These are phyloP conservation scores for Ensete ventricosum DNA, from an alignment of 176 grass and related monocot species.

Conservation along the genomic window DNA sequence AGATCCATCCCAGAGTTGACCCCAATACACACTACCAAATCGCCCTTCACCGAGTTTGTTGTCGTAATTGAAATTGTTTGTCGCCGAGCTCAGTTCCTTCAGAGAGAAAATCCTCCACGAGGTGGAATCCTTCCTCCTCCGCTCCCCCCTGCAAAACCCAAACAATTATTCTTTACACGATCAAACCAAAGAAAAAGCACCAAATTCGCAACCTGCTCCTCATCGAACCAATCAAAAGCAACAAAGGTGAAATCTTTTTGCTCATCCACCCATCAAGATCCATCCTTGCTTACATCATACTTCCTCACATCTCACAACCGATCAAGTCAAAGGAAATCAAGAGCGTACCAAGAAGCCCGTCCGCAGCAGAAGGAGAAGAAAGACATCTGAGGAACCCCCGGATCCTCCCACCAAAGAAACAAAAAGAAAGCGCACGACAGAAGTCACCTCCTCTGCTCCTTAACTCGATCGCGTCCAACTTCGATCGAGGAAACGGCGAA, in stretches of 20 bases:
- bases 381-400: neutral
- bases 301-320: neutral
- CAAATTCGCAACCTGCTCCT: neutral
- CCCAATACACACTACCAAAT: conserved; percentile 19
- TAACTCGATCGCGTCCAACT: neutral
- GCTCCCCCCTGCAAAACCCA: neutral
- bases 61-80: conserved; percentile 16
- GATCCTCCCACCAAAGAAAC: neutral
- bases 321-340: neutral
- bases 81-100: conserved; percentile 12
- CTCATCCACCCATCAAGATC: neutral
- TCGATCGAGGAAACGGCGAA: neutral
- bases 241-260: neutral
- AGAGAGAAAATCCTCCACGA: conserved; percentile 20
- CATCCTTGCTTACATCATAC: neutral
- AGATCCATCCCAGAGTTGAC: conserved; percentile 18
- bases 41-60: conserved; percentile 12
- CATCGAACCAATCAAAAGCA: neutral
- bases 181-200: neutral
- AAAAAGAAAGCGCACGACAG: neutral
- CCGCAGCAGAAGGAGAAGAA: conserved; percentile 9
- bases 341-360: conserved; percentile 5
- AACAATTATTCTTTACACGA: neutral
- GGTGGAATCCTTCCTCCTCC: conserved; percentile 6
- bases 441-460: neutral